Base-by-base conservation (phyloP, 192 early-diverging fungal genomes). In the Haplosporangium gracile region DNA sequence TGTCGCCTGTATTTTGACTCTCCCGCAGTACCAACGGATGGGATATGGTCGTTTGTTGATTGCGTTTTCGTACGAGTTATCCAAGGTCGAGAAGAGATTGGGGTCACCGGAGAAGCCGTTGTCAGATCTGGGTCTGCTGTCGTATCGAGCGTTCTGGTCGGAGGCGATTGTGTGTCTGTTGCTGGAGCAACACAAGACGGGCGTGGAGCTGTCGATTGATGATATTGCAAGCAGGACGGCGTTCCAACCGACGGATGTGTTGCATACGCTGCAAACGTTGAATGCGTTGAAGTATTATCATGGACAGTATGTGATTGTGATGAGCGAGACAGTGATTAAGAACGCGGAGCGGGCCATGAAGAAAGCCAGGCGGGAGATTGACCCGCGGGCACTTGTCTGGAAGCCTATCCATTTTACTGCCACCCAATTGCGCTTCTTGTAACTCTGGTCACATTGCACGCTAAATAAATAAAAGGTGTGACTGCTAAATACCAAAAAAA, bases 41-140 rank as follows among this genome's bases (percentile, higher is more conserved):
- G 99, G 99, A 26, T 99, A 94, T 85, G 99, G 99, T 7, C 95
- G 97, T 51, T 89, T 98, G 45, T 83, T 99, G 75, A 99, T 99
- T 75, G 92, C 93, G 49, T 99, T 99, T 77, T 97, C 96, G n/a
- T 99, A 99, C 81, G 97, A 97, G 89, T 92, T 99, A 65, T 98
- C 97, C 39, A 96, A 97, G 81, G 94, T 95, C 11, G 99, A 99
- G 88, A 96, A 95, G 47, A 95, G 97, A 81, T 89, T 96, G 8
- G 99, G 99, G 36, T 98, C 97, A 26, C 99, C 99, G 0, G 99
- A 99, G 74, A 99, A 99, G 70, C 99, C 99, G 13, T 90, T 99
- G 4, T 99, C 99, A 0, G 99, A 99, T 88, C 91, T 99, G 76
- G 99, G 98, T 0, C 89, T 99, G 47, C 78, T 99, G 43, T 96